Conservation (phyloP, 2,329 filamentous ascomycete genomes). For the Blastomyces silverae region DNA sequence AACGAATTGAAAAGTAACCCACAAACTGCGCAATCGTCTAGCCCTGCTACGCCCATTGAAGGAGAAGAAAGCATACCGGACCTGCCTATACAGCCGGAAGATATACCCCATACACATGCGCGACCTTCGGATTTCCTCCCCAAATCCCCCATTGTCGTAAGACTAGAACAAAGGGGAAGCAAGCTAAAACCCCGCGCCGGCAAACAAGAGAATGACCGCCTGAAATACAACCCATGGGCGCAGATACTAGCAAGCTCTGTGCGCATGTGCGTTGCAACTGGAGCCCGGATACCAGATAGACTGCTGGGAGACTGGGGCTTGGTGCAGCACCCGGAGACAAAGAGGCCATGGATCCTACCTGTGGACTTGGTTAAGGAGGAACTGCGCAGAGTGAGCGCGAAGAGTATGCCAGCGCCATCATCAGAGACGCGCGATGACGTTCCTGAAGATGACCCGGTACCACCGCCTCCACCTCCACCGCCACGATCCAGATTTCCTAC, state of each 20-base stretch:
- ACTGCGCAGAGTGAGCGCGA: conserved; percentile 17
- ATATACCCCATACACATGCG: neutral
- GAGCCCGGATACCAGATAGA: conserved; percentile 30
- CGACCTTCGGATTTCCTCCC: conserved; percentile 8
- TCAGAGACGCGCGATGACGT: neutral
- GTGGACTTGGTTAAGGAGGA: conserved; percentile 30
- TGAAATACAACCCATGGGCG: conserved; percentile 39
- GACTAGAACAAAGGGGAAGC: conserved; percentile 17
- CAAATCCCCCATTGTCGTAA: conserved; percentile 11
- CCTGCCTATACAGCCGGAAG: neutral
- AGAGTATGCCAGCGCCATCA: neutral
- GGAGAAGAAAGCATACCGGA: neutral
- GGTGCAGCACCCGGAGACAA: conserved; percentile 28
- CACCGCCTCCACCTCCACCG: neutral
- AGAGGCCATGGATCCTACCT: conserved; percentile 32
- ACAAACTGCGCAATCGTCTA: neutral
- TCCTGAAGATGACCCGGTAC: neutral
- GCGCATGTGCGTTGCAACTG: conserved; percentile 32
- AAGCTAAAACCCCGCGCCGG: conserved; percentile 26
- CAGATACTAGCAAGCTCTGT: conserved; percentile 34
- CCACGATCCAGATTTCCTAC: conserved; percentile 1
- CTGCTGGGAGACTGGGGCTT: conserved; percentile 35
- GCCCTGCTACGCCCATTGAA: neutral
- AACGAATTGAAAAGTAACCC: conserved; percentile 5
- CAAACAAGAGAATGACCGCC: conserved; percentile 25